A percentile compares a stretch with the other conserved stretches of the same genome.
phyloP scores from a whole-genome alignment of 208 protist genomes.

The Leishmania amazonensis region DNA sequence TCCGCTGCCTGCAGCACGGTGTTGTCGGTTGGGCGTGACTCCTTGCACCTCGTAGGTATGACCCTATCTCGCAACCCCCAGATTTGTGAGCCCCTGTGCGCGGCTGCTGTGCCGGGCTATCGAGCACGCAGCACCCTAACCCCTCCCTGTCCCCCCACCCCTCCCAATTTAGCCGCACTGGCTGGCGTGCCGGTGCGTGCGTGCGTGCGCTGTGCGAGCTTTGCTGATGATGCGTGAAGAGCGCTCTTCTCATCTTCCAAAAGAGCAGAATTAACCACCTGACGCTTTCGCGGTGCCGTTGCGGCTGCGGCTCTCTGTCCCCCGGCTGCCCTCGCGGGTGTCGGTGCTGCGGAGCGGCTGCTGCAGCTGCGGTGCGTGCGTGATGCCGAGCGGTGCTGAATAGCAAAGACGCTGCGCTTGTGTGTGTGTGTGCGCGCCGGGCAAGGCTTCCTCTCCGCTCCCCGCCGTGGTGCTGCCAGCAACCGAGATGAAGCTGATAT shows the following conservation, averaged over 20 bases:
- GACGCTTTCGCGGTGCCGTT: constrained; percentile 12
- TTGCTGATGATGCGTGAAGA: constrained; percentile 49
- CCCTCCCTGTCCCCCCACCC: too few relatives aligned
- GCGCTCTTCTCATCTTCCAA: constrained; percentile 41
- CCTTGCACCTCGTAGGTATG: constrained; percentile 19
- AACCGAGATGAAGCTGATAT: constrained; percentile 73
- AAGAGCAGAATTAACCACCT: constrained; percentile 58
- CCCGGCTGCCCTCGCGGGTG: constrained; percentile 10
- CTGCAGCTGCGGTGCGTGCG: constrained; percentile 8
- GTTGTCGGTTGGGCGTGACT: constrained; percentile 53
- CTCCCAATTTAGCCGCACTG: too few relatives aligned
- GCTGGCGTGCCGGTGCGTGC: background rate
- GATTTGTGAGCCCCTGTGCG: constrained; percentile 6
- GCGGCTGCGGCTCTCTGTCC: background rate
- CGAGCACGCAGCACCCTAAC: background rate
- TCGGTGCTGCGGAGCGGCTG: background rate
- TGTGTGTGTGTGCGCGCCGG: background rate
- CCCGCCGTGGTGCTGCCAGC: background rate
- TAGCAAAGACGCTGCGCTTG: background rate
- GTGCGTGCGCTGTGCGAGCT: background rate
- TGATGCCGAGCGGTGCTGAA: constrained; percentile 40
- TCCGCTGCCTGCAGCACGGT: constrained; percentile 6
- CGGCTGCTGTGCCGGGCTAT: background rate
- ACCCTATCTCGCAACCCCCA: constrained; percentile 56
- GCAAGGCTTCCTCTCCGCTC: background rate